Base-by-base conservation (phyloP, 345 rosid species). In the Brassica rapa region DNA sequence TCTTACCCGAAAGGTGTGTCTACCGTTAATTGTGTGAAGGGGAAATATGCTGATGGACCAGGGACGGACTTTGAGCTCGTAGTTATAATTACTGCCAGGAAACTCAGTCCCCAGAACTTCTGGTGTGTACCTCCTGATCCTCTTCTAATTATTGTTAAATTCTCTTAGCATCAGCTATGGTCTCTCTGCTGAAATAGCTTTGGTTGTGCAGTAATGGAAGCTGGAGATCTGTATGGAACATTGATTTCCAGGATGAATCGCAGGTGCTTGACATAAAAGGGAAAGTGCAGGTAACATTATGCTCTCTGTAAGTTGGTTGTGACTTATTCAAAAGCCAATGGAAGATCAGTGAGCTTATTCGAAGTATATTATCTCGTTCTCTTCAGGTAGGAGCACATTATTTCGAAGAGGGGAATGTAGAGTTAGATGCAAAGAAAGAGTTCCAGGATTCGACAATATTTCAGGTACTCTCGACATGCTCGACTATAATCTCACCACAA, bases 371-470 rank as follows among this genome's bases (percentile, higher is more conserved):
- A 35, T 27, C 5, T 30, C 56, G 4, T 80, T 41, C 63, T 72
- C 71, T 68, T 78, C 85, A 93, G 99, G 99, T 95, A 77, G 94
- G 85, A 29, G 98, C 98, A 32, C 99, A 95, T 85, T 95, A 93
- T 83, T 95, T 93, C 80, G 99, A 95, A 80, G 98, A 95, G 86
- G 98, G 99, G 73, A 95, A 95, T 87, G 99, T 95, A 75, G 97
- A 95, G 80, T 84, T 93, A 85, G 97, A 91, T 78, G 91, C 99
- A 51, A 87, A 87, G 77, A 89, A 93, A 74, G 98, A 93, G 72
- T 90, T 92, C 75, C 81, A 86, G 81, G 97, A 95, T 82, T 86
- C 90, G 21, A 89, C 98, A 41, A 82, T 93, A 6, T 86, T 95
- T 85, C 99, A 92, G 97, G 98, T 94, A 80, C 25, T 16, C 51